A percentile compares a stretch with the other conserved stretches of the same genome.
Evolutionary conservation across 129 eudicot species (phyloP).

Genomic region (Chrysanthemum makinoi): DNA sequence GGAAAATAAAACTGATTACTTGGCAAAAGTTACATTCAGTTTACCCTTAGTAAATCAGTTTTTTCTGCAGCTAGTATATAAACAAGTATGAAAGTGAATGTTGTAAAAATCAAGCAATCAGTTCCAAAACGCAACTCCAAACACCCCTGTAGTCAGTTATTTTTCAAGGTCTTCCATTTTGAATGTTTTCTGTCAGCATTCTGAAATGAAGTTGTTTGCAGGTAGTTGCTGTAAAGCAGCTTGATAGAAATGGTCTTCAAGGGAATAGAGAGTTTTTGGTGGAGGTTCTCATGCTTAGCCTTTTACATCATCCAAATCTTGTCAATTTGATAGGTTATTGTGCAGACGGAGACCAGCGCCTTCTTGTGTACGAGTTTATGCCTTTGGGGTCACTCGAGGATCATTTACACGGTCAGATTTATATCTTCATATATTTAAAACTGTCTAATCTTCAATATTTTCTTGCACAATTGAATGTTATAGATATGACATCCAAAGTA

Average conservation of each 20-base stretch:
- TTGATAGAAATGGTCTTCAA: conserved; percentile 89
- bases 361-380: conserved; percentile 93
- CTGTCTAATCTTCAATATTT: neutral
- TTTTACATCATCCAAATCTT: conserved; percentile 80
- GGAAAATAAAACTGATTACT: neutral
- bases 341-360: conserved; percentile 94
- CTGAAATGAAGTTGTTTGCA: conserved; percentile 38
- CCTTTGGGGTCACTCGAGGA: conserved; percentile 95
- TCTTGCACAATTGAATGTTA: too few relatives aligned
- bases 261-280: conserved; percentile 92
- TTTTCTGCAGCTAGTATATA: too few relatives aligned
- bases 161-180: neutral
- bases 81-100: neutral
- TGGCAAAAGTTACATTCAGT: neutral
- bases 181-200: neutral
- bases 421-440: neutral
- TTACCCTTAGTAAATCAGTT: too few relatives aligned
- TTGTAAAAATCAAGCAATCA: neutral
- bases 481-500: too few relatives aligned
- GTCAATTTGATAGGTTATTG: conserved; percentile 95
- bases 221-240: conserved; percentile 94
- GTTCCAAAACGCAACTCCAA: neutral
- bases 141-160: neutral
- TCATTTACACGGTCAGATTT: conserved; percentile 82
- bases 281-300: conserved; percentile 97